Evolutionary conservation across 768 basidiomycete genomes (phyloP), one percentile per base, ranked within the genome.

Genomic region (Macrolepiota dolichaula): DNA sequence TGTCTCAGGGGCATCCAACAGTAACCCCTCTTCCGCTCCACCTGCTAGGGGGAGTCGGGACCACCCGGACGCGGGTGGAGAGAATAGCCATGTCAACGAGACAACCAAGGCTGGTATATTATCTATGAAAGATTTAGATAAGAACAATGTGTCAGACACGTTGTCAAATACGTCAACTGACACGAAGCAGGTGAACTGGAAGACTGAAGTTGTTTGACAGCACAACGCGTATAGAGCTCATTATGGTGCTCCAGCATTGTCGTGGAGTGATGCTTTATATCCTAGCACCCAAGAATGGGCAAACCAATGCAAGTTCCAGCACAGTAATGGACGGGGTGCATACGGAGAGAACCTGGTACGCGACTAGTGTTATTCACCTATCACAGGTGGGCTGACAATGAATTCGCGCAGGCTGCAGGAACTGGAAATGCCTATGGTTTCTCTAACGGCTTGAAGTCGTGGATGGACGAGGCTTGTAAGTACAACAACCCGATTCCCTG

Each of bases 401-500:
- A 36, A 9, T 24, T 25, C 24, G 7, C 7, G 7, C 29, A 49
- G 62, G 86, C 88, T 59, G 88, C 87, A 56, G 88, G 88, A 11
- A 86, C 86, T 10, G 86, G 84, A 15, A 49, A 49, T 17, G 65
- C 68, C 32, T 67, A 64, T 36, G 87, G 79, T 68, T 49, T 88
- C 61, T 55, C 71, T 11, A 49, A 69, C 0, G 88, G 81, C 15
- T 73, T 90, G 64, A 73, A 79, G 61, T 71, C 74, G 7, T 92
- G 89, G 89, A 80, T 83, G 4, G 81, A 80, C 66, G 89, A 91
- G 84, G 82, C 75, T 63, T 76, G 85, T 86, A 64, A 73, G 83
- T 83, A 53, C 40, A 24, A 49, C 4, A 15, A 17, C 32, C 10
- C 17, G 12, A 38, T 44, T 5, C n/a, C 12, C 11, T 27, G 19